Evolutionary conservation across 1,284 basidiomycete genomes (phyloP).

Genomic region (Ganoderma lingzhi): DNA sequence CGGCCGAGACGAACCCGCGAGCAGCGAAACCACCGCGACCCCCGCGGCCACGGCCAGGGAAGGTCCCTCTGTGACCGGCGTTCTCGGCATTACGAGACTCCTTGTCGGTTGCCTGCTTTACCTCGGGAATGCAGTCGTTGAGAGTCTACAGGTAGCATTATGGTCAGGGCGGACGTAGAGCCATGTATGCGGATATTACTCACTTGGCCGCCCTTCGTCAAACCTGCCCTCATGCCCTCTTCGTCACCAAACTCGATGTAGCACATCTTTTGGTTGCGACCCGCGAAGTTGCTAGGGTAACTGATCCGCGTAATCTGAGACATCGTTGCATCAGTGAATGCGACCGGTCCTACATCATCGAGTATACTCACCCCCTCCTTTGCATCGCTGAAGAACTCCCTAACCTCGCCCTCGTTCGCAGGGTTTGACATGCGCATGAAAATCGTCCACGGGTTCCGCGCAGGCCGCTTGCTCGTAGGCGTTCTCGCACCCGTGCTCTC

Average conservation of each 20-base stretch:
- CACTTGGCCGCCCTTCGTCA: conserved; percentile 78
- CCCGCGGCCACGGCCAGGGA: conserved; percentile 55
- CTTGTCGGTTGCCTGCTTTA: conserved; percentile 74
- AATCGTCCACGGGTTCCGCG: conserved; percentile 85
- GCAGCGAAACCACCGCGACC: conserved; percentile 68
- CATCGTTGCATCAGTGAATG: conserved; percentile 6
- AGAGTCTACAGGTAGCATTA: conserved; percentile 58
- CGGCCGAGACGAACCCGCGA: conserved; percentile 73
- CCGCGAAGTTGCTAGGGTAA: conserved; percentile 61
- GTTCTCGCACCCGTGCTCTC: conserved; percentile 71
- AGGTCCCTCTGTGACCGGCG: conserved; percentile 45
- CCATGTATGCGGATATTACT: conserved; percentile 28
- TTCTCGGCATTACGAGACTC: conserved; percentile 56
- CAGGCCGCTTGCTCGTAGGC: conserved; percentile 66
- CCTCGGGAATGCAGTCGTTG: conserved; percentile 67
- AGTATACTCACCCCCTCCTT: conserved; percentile 61
- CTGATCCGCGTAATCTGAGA: conserved; percentile 76
- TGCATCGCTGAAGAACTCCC: conserved; percentile 78
- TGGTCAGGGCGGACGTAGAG: neutral
- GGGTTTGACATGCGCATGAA: conserved; percentile 76
- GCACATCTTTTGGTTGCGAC: conserved; percentile 64
- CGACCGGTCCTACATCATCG: neutral
- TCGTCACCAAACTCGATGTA: conserved; percentile 92
- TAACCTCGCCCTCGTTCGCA: conserved; percentile 73
- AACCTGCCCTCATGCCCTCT: conserved; percentile 78